Evolutionary conservation across 2,329 filamentous ascomycete genomes (phyloP), one percentile per base, ranked within the genome.

Genomic region (Fusarium nanum): DNA sequence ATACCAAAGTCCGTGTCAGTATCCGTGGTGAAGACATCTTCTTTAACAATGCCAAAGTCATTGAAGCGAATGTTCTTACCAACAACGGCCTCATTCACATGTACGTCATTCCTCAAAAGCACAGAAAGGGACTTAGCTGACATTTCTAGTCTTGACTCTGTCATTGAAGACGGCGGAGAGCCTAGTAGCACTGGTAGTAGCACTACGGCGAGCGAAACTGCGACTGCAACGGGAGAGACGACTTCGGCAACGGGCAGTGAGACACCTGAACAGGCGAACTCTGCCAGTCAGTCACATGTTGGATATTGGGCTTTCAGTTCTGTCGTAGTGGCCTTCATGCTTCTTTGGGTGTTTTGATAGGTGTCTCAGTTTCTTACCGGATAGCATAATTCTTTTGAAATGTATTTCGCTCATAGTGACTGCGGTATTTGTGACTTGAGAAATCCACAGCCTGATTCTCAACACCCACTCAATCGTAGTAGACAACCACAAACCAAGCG

Each of bases 341-440:
- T 37, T 37, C 18, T 37, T n/a, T 37, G 10, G n/a, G 0, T n/a
- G 3, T 7, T 37, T 18, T 34, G 16, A 9, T 6, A 8, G 8
- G 8, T 34, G 5, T 6, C 16, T 6, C 16, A 1, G 2, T 11
- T 37, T 11, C 16, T 37, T 11, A 3, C 3, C 0, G 16, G 2
- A 11, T 9, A 18, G 32, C 16, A 6, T 30, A 14, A 7, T 30
- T 7, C 12, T 30, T 30, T 30, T 7, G 12, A 30, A 14, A 30
- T 7, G 30, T 14, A 32, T 32, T 32, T 32, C 30, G 30, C 13
- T 32, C 30, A 13, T 14, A 32, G 30, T 32, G 13, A 32, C 7
- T 32, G 3, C 30, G 7, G 30, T 32, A 1, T 34, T 2, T 34
- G 32, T 34, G 34, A n/a, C 3, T 37, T 37, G 9, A 2, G 32